phyloP scores from a whole-genome alignment of 768 basidiomycete species.

The Gloeostereum incarnatum region DNA sequence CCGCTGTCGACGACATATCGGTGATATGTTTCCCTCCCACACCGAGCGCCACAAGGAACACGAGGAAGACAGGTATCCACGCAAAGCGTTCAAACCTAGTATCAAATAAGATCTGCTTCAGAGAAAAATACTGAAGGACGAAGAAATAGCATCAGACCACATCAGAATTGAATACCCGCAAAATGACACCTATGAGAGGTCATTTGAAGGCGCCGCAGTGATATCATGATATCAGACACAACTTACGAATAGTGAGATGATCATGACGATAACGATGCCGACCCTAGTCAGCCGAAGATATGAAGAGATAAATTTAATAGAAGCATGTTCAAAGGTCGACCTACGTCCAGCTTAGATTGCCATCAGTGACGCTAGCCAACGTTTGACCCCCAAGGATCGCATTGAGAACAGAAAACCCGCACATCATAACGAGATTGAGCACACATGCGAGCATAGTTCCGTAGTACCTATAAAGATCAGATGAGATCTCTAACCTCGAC shows the following conservation, averaged over 20 bases:
- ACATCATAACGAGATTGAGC: slow-evolving; percentile 42
- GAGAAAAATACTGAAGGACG: too few relatives aligned
- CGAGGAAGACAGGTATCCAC: slow-evolving; percentile 50
- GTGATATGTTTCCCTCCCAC: slow-evolving; percentile 41
- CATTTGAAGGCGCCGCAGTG: not conserved
- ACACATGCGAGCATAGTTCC: slow-evolving; percentile 35
- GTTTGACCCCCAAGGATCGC: slow-evolving; percentile 50
- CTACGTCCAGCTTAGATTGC: slow-evolving; percentile 21
- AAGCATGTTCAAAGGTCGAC: slow-evolving; percentile 7
- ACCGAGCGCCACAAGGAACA: slow-evolving; percentile 42
- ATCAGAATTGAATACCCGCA: slow-evolving; percentile 41
- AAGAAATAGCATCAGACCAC: slow-evolving; percentile 21
- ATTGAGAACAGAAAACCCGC: slow-evolving; percentile 54
- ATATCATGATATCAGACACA: not conserved
- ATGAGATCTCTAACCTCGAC: slow-evolving; percentile 1
- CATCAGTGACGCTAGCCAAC: slow-evolving; percentile 19
- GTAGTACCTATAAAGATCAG: slow-evolving; percentile 23
- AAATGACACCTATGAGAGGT: slow-evolving; percentile 36
- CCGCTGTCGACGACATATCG: slow-evolving; percentile 19
- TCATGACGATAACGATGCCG: slow-evolving; percentile 49
- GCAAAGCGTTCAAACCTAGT: slow-evolving; percentile 44
- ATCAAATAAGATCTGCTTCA: slow-evolving; percentile 1
- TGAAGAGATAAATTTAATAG: not conserved
- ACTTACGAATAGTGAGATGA: slow-evolving; percentile 39
- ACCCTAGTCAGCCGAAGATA: slow-evolving; percentile 13